These are phyloP conservation scores for Spraguea lophii DNA, from an alignment of 371 early-diverging fungal genomes.

Conservation along the genomic window DNA sequence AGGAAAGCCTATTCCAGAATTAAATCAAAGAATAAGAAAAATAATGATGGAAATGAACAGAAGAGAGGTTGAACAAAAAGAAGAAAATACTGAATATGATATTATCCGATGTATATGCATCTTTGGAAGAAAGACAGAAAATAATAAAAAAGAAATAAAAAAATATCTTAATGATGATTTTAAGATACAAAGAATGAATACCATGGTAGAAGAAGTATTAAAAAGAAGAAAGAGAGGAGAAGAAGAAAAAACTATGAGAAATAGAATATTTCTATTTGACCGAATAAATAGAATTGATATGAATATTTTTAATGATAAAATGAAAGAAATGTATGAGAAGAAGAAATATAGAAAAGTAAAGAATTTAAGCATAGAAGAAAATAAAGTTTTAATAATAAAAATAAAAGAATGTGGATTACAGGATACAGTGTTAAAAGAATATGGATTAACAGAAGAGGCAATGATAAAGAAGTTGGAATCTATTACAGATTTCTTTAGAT, in stretches of 20 bases:
- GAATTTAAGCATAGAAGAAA: constrained; percentile 37
- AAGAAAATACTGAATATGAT: constrained; percentile 19
- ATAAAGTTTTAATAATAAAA: constrained; percentile 20
- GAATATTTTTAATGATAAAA: constrained; percentile 4
- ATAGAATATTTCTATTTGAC: constrained; percentile 39
- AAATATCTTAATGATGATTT: constrained; percentile 18
- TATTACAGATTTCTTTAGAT: constrained; percentile 2
- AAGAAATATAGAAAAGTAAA: constrained; percentile 28
- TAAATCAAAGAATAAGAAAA: constrained; percentile 43
- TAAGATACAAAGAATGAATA: constrained; percentile 27
- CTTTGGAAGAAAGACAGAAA: constrained; percentile 38
- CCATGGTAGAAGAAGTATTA: constrained; percentile 31
- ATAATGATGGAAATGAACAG: constrained; percentile 36
- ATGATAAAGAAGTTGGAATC: constrained; percentile 36
- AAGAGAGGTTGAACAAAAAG: constrained; percentile 34
- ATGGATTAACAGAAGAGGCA: constrained; percentile 33
- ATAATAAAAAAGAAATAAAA: constrained; percentile 30
- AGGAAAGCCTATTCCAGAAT: constrained; percentile 37
- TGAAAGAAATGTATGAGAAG: constrained; percentile 14
- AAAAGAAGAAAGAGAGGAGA: constrained; percentile 28
- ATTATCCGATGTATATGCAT: constrained; percentile 36
- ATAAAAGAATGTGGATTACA: constrained; percentile 31
- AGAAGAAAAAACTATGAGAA: constrained; percentile 26
- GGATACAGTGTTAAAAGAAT: constrained; percentile 16
- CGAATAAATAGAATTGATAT: constrained; percentile 2